Base-by-base conservation (phyloP, 495 filamentous ascomycete species). In the Aspergillus kassunensis region DNA sequence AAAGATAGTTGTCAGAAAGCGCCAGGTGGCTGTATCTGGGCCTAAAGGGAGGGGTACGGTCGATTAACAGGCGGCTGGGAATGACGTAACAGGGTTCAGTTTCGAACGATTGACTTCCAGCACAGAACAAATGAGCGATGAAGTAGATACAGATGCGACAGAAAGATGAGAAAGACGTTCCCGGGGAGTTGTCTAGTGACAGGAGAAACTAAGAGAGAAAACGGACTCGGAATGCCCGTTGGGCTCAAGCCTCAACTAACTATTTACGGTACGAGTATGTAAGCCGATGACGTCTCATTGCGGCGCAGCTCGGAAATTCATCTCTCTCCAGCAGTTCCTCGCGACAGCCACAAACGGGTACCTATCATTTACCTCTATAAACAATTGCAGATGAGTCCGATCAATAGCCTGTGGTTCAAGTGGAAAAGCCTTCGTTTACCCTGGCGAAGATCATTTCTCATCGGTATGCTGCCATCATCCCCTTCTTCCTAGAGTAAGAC, bases 381-480 rank as follows among this genome's bases (percentile, higher is more conserved):
- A n/a, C n/a, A n/a, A n/a, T 15, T 36, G 36, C 48, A 51, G 55
- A 69, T 69, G 66, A 69, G 61, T 60, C 64, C 67, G 10, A 60
- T 80, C n/a, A 76, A 71, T 47, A 74, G 67, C 45, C 56, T 80
- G 21, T 97, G 90, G 89, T 87, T 83, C 59, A 86, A 82, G 63
- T 98, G 90, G 90, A 96, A 95, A 61, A 75, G 79, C 19, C 73
- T 95, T 21, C 78, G 80, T 31, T 73, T 97, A 2, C 93, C 93
- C 48, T 97, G 93, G 93, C 80, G 93, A 56, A 84, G 79, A 56
- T 80, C 81, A 35, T 90, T 85, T 66, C 81, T 96, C 35, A 79
- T 87, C 52, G 91, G 91, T 91, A 63, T 61, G 80, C 60, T 56
- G n/a, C n/a, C n/a, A n/a, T n/a, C n/a, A n/a, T n/a, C n/a, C n/a